A percentile compares a stretch with the other conserved stretches of the same genome.
These are phyloP conservation scores for Medicago lupulina DNA, from an alignment of 306 rosid genomes.

Conservation along the genomic window DNA sequence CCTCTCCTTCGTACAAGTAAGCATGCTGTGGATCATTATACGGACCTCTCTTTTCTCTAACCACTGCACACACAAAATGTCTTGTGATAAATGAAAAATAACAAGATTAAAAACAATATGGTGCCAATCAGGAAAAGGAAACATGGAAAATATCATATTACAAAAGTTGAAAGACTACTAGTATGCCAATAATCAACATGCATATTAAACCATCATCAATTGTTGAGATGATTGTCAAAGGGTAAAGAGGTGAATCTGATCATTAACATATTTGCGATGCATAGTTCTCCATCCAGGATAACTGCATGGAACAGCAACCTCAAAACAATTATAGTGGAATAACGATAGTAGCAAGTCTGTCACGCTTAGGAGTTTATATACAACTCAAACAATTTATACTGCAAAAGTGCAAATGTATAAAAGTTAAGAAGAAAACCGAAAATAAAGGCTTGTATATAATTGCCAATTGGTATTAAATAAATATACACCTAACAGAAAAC, in stretches of 20 bases:
- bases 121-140: not conserved
- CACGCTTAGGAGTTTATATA: not conserved
- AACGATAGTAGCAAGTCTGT: not conserved
- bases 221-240: not conserved
- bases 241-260: not conserved
- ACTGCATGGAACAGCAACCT: not conserved
- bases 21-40: constrained; percentile 94
- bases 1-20: constrained; percentile 91
- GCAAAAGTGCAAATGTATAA: not conserved
- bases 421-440: not conserved
- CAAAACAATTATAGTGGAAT: not conserved
- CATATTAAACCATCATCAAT: constrained; percentile 2
- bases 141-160: not conserved
- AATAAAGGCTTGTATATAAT: not conserved
- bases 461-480: not conserved
- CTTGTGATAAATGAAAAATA: constrained; percentile 36
- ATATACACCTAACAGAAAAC: not conserved
- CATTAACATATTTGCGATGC: not conserved
- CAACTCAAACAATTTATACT: not conserved
- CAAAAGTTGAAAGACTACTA: constrained; percentile 28
- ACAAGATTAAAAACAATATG: constrained; percentile 24
- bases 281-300: constrained; percentile 14
- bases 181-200: constrained; percentile 3
- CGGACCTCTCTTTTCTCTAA: constrained; percentile 93
- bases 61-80: constrained; percentile 59